Base-by-base conservation (phyloP, 2,329 filamentous ascomycete genomes). In the Sporothrix globosa region DNA sequence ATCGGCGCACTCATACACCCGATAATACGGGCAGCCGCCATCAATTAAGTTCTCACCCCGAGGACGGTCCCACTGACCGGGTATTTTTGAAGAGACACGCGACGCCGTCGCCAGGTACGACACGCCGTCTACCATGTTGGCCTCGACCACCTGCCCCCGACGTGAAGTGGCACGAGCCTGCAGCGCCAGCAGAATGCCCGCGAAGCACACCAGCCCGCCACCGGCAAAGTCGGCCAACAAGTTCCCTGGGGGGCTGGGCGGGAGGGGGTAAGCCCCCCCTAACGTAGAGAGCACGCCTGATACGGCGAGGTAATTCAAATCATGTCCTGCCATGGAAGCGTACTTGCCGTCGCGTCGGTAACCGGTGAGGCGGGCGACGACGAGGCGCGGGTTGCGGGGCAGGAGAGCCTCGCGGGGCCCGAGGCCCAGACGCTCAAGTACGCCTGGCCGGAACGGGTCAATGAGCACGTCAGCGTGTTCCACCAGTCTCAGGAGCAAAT, bases 161-260 rank as follows among this genome's bases (percentile, higher is more conserved):
- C n/a, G 5, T 7, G 34, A 41, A 4, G 56, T 13, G 6, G 19
- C 4, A 2, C 56, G 9, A 0, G 41, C 61, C 24, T 65, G 61
- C 13, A 65, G 44, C 2, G 61, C 61, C 4, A 65, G 4, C 44
- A 65, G 27, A 7, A 65, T 65, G 21, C 61, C 61, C 21, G 46
- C 24, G 24, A 65, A 65, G 39, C 61, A 65, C n/a, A 65, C 61
- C 4, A 65, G 46, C 4, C 61, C 61, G 27, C 61, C 61, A 4
- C 61, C 61, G 46, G 61, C 61, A 65, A 65, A 65, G 46, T 65
- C 61, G 61, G 41, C 61, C 44, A 65, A 44, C 61, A 65, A 7
- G 7, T 65, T 65, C 0, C 41, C 46, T 13, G 61, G 61, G 4
- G 61, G 61, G 41, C 41, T 48, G 21, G 61, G 61, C 56, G 17